Evolutionary conservation across 352 stramenopile genomes (phyloP).

Genomic region (Phytophthora palmivora): DNA sequence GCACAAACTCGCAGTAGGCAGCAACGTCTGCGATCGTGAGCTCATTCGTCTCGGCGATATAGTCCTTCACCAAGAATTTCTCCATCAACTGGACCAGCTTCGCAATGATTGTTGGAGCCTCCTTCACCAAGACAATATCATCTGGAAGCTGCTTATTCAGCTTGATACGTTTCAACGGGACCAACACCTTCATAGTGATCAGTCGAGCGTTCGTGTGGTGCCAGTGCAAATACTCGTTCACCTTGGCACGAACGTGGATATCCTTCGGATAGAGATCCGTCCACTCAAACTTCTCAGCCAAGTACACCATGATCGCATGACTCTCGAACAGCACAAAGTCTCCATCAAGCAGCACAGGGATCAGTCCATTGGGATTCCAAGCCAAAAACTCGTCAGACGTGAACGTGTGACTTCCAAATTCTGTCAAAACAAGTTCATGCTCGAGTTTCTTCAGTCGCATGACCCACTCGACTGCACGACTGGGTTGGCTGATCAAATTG

Average conservation of each 20-base stretch:
- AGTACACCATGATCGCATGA: slow-evolving; percentile 59
- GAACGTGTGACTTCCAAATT: slow-evolving; percentile 39
- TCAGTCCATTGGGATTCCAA: slow-evolving; percentile 43
- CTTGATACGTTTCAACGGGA: slow-evolving; percentile 39
- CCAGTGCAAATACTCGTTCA: slow-evolving; percentile 63
- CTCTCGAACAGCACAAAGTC: slow-evolving; percentile 46
- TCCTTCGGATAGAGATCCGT: slow-evolving; percentile 61
- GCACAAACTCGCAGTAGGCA: slow-evolving; percentile 48
- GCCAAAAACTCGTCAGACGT: slow-evolving; percentile 40
- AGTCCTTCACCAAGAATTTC: slow-evolving; percentile 49
- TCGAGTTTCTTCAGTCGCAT: slow-evolving; percentile 49
- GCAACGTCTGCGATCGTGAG: slow-evolving; percentile 45
- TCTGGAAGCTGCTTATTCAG: slow-evolving; percentile 23
- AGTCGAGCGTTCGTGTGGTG: too few relatives aligned
- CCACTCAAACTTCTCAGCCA: slow-evolving; percentile 56
- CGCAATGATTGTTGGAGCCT: slow-evolving; percentile 19
- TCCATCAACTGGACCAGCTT: slow-evolving; percentile 48
- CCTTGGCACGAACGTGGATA: slow-evolving; percentile 51
- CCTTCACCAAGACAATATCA: slow-evolving; percentile 21
- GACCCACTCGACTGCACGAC: slow-evolving; percentile 41
- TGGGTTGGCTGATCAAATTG: slow-evolving; percentile 50
- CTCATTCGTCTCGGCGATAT: slow-evolving; percentile 30
- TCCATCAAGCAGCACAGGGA: slow-evolving; percentile 46
- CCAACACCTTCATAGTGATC: slow-evolving; percentile 55
- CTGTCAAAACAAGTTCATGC: slow-evolving; percentile 35